Evolutionary conservation across 1,284 basidiomycete genomes (phyloP), one percentile per base, ranked within the genome.

Genomic region (Cutaneotrichosporon curvatum): DNA sequence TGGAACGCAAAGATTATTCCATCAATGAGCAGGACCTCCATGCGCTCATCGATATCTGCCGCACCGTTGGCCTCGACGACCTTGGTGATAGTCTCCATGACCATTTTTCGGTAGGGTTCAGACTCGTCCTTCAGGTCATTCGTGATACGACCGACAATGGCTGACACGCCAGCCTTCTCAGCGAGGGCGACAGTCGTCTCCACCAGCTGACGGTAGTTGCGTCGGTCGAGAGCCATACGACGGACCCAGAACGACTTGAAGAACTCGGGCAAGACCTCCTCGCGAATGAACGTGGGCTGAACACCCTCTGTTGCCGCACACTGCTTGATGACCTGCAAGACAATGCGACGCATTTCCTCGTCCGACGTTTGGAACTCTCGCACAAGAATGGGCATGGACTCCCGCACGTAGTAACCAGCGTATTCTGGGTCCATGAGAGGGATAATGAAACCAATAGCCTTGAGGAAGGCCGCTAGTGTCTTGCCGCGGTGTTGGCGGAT

Each of bases 321-420:
- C 70, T 99, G 94, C 74, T 97, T 95, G 64, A 98, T 92, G 45
- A 98, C 95, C 71, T 98, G 97, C 43, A 98, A 75, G 4, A 99
- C 94, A 59, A 98, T 98, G 78, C 97, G 95, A 78, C 97, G 95
- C 95, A 99, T 98, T 76, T 98, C 95, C 72, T 98, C 95, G 69
- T 98, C 95, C 9, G 94, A 95, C 6, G 90, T 96, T 71, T 95
- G 92, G 77, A 98, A 99, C 75, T 98, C 95, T 67, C 95, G 88
- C 55, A 98, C 98, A 51, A 98, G 82, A 67, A 96, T 95, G 50
- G 95, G 87, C 44, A 91, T 94, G 55, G 92, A 89, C 77, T 95
- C 91, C 72, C 90, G 91, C 42, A 91, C 95, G 67, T 96, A 97
- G 74, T 96, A 96, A 20, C 88, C 91, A 7, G 91, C 90, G 60